Evolutionary conservation across 2,329 filamentous ascomycete genomes (phyloP).

Genomic region (Botryosphaeria dothidea): DNA sequence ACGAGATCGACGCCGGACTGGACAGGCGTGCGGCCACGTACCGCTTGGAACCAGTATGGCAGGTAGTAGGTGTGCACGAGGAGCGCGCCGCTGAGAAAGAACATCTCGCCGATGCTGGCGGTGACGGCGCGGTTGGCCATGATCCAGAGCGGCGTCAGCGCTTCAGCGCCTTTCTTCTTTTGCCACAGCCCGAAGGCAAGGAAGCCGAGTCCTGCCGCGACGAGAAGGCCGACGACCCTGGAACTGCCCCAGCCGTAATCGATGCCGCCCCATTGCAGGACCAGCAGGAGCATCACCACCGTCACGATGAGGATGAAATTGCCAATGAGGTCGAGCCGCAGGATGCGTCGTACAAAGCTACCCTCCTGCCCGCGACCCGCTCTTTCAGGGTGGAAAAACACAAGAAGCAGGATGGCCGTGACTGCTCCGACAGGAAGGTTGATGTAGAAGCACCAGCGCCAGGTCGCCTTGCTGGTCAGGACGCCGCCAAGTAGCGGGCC

Average conservation of each 20-base stretch:
- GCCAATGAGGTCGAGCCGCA: conserved; percentile 33
- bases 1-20: conserved; percentile 41
- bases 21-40: conserved; percentile 41
- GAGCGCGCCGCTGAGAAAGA: conserved; percentile 43
- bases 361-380: neutral
- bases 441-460: conserved; percentile 33
- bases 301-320: conserved; percentile 33
- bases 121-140: no score
- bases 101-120: no score
- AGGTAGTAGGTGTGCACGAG: conserved; percentile 46
- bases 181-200: no score
- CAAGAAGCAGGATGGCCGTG: conserved; percentile 23
- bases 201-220: no score
- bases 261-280: conserved; percentile 41
- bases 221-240: conserved; percentile 38
- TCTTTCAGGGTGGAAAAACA: conserved; percentile 26
- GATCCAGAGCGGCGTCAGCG: no score
- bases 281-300: conserved; percentile 35
- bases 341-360: no score
- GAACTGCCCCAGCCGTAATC: conserved; percentile 48
- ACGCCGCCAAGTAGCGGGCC: conserved; percentile 24
- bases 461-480: conserved; percentile 21
- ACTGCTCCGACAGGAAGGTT: conserved; percentile 20
- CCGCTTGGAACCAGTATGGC: conserved; percentile 46
- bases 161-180: no score